Evolutionary conservation across 2,329 filamentous ascomycete species (phyloP).

Genomic region (Alternaria sp.): DNA sequence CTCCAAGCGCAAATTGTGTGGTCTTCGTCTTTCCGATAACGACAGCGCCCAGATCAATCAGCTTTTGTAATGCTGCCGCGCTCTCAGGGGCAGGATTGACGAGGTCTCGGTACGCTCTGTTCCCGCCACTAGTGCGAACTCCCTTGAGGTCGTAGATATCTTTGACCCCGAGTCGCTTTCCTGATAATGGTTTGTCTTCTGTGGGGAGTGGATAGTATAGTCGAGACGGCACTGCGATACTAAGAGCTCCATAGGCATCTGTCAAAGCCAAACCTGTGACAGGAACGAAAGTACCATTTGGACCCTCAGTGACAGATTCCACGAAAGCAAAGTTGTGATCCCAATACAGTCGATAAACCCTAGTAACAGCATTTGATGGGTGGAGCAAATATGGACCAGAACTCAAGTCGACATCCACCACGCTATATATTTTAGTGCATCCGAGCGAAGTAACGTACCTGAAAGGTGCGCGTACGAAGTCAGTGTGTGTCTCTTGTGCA

Average conservation of each 20-base stretch:
- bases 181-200: slow-evolving; percentile 16
- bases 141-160: slow-evolving; percentile 30
- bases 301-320: slow-evolving; percentile 21
- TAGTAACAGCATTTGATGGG: slow-evolving; percentile 16
- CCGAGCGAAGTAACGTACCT: slow-evolving; percentile 9
- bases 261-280: slow-evolving; percentile 18
- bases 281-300: slow-evolving; percentile 20
- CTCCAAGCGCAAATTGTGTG: slow-evolving; percentile 54
- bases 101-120: slow-evolving; percentile 23
- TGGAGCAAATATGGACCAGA: slow-evolving; percentile 19
- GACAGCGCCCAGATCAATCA: slow-evolving; percentile 38
- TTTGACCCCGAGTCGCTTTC: slow-evolving; percentile 27
- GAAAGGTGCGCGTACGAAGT: no score
- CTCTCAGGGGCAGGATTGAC: slow-evolving; percentile 7
- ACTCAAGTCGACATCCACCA: slow-evolving; percentile 1
- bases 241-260: slow-evolving; percentile 19
- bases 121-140: slow-evolving; percentile 21
- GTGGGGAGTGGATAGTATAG: slow-evolving; percentile 16
- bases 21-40: slow-evolving; percentile 63
- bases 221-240: slow-evolving; percentile 25
- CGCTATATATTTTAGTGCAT: slow-evolving; percentile 11
- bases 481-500: no score
- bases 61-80: slow-evolving; percentile 20
- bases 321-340: slow-evolving; percentile 20
- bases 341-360: slow-evolving; percentile 23